Evolutionary conservation across 2,329 filamentous ascomycete genomes (phyloP), one percentile per base, ranked within the genome.

Genomic region (Fusarium sp.): DNA sequence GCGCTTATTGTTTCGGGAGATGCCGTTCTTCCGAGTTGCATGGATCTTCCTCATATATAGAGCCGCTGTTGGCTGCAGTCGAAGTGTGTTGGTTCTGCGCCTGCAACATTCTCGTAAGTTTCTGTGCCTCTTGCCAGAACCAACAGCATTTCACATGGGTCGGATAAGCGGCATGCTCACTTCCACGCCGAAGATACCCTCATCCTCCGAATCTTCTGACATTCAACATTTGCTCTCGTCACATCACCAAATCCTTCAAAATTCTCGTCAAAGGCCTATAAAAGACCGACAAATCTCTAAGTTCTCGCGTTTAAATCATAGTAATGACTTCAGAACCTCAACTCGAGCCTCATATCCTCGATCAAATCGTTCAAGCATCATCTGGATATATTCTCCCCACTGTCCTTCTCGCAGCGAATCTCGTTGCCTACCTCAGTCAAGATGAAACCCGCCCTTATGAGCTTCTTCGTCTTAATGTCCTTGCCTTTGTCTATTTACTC

Each of bases 211-310:
- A 46, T 28, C 16, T 21, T 28, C 23, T 46, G 23, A 46, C 21
- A 23, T 23, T 15, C 40, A 43, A 13, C 13, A 43, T 25, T 19
- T 21, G n/a, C n/a, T 25, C 1, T 37, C n/a, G 8, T 35, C 5
- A 19, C 2, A 53, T 18, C 33, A 28, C 4, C 49, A 2, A 37
- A 25, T 23, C 3, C 18, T 52, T 23, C n/a, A 1, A 3, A 21
- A 37, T 15, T 2, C 6, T 0, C 7, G 0, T 10, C 5, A 25
- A 7, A 19, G 0, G 0, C 8, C 9, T 53, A 28, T 53, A 38
- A 38, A 37, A 38, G 13, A 8, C 10, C 7, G 6, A 13, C 6
- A 5, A 1, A 3, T 15, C 11, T 30, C 18, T 7, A 19, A 46
- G 2, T 7, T 3, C 11, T 46, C 11, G 6, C 4, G 5, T 33